Percentiles rank a stretch among this genome's conserved stretches.
phyloP scores from a whole-genome alignment of 192 early-diverging fungal species.

The Coemansia sp. region DNA sequence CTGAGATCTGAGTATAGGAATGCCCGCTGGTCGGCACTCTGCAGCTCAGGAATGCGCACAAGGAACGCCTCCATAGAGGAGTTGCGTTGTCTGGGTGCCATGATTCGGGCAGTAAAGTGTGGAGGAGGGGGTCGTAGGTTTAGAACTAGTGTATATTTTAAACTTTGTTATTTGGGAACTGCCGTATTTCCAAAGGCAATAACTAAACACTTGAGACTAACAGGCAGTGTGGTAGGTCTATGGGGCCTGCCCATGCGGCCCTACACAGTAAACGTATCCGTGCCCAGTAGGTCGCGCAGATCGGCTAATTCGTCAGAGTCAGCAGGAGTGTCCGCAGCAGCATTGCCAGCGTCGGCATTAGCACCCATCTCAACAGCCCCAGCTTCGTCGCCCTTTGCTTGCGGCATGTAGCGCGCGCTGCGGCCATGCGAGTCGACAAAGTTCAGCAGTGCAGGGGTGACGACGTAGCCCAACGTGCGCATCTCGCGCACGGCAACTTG shows the following conservation, averaged over 20 bases:
- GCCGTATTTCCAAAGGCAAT: not conserved
- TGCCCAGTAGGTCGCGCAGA: constrained; percentile 9
- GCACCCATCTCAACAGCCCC: not conserved
- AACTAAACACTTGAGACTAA: not conserved
- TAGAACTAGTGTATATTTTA: not conserved
- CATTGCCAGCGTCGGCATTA: not conserved
- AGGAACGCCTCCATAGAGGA: constrained; percentile 18
- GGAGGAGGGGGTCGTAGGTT: not conserved
- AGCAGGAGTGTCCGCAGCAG: not conserved
- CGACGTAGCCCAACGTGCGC: constrained; percentile 58
- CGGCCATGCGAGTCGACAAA: constrained; percentile 37
- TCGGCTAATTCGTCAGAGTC: not conserved
- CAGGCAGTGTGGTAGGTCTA: not conserved
- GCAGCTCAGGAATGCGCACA: constrained; percentile 17
- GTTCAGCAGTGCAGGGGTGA: constrained; percentile 32
- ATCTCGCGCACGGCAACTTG: constrained; percentile 63
- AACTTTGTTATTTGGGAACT: not conserved
- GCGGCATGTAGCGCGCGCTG: constrained; percentile 6
- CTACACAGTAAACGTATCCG: constrained; percentile 9
- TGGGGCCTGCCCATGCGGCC: not conserved
- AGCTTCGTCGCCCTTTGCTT: not conserved
- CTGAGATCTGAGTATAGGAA: constrained; percentile 47
- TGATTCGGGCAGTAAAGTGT: too few species aligned
- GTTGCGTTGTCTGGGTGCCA: not conserved
- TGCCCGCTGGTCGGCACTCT: constrained; percentile 34